Percentiles rank a stretch among this genome's conserved stretches.
phyloP scores from a whole-genome alignment of 2,329 filamentous ascomycete species.

The Alternaria metachromatica region DNA sequence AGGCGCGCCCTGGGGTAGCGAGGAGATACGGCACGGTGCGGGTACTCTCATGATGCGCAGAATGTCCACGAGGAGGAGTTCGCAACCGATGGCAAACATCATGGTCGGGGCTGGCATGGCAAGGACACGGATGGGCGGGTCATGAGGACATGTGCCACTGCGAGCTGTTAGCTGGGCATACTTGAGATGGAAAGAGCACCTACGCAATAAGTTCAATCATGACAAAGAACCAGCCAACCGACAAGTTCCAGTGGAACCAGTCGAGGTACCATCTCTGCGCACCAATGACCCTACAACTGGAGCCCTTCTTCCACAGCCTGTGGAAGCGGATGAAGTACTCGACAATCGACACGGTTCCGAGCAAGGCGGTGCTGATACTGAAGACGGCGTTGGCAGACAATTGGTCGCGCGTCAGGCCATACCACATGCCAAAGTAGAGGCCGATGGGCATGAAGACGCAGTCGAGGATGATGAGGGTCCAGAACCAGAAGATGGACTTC shows the following conservation, averaged over 20 bases:
- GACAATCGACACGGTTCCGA: constrained; percentile 61
- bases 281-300: constrained; percentile 60
- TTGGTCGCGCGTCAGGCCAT: constrained; percentile 55
- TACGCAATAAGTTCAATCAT: constrained; percentile 64
- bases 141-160: constrained; percentile 54
- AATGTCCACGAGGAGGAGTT: constrained; percentile 59
- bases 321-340: constrained; percentile 60
- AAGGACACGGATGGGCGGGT: constrained; percentile 60
- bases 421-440: constrained; percentile 68
- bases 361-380: constrained; percentile 61
- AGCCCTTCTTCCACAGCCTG: constrained; percentile 59
- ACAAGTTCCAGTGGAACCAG: constrained; percentile 65
- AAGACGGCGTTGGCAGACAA: constrained; percentile 60
- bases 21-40: constrained; percentile 60
- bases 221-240: constrained; percentile 61
- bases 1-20: constrained; percentile 58
- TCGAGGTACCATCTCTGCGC: constrained; percentile 57
- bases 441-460: constrained; percentile 64
- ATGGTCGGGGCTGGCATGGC: constrained; percentile 61
- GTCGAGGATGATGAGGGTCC: constrained; percentile 65
- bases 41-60: constrained; percentile 54
- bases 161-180: constrained; percentile 8
- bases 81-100: constrained; percentile 59
- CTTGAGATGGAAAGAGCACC: constrained; percentile 14
- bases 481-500: constrained; percentile 64